Evolutionary conservation across 352 stramenopile species (phyloP).

Genomic region (Phytopythium kandeliae): DNA sequence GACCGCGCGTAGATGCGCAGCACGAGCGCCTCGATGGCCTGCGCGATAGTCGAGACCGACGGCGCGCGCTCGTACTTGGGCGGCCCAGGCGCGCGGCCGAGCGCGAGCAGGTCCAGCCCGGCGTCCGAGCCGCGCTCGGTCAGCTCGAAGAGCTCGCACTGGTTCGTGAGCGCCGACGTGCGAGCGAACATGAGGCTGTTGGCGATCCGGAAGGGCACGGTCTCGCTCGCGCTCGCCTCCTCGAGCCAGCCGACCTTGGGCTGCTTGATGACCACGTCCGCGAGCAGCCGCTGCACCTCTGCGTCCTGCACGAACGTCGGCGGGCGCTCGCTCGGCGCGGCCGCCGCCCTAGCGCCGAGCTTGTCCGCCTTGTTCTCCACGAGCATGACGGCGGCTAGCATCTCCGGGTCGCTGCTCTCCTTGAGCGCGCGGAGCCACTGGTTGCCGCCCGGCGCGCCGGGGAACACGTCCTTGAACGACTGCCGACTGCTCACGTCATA

Average conservation of each 20-base stretch:
- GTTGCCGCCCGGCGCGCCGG: constrained; percentile 32
- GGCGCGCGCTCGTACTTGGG: constrained; percentile 47
- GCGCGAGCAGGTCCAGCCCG: constrained; percentile 20
- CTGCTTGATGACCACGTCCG: constrained; percentile 41
- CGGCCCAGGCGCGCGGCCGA: constrained; percentile 16
- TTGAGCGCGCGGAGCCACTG: constrained; percentile 62
- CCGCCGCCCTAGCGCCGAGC: constrained; percentile 20
- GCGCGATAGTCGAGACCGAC: constrained; percentile 33
- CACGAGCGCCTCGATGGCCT: constrained; percentile 59
- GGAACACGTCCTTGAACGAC: constrained; percentile 67
- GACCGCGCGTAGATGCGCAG: constrained; percentile 65
- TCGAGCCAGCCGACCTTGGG: constrained; percentile 51
- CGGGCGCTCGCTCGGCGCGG: constrained; percentile 16
- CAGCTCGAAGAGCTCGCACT: constrained; percentile 55
- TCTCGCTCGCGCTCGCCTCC: constrained; percentile 29
- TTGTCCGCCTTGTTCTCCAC: constrained; percentile 75
- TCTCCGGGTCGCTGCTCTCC: constrained; percentile 44
- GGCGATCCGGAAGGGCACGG: constrained; percentile 43
- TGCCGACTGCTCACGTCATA: constrained; percentile 58
- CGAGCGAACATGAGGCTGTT: constrained; percentile 67
- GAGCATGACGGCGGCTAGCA: constrained; percentile 58
- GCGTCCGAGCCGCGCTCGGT: constrained; percentile 30
- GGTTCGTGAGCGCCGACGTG: constrained; percentile 50
- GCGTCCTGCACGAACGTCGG: constrained; percentile 38
- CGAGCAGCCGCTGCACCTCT: constrained; percentile 39